Evolutionary conservation across 768 basidiomycete species (phyloP).

Genomic region (Coprinopsis marcescibilis): DNA sequence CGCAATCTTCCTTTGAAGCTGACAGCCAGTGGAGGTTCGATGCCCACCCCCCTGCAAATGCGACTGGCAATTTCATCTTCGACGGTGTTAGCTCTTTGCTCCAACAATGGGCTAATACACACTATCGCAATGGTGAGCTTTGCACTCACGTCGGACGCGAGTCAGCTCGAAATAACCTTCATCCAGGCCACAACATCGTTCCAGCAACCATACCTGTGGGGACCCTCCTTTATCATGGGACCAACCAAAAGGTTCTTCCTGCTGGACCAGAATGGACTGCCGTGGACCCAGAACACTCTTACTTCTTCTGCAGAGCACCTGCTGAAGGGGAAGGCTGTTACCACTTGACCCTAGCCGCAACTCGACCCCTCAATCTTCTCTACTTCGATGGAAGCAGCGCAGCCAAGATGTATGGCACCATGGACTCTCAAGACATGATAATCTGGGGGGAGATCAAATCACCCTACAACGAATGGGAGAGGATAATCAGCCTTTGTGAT

Average conservation of each 20-base stretch:
- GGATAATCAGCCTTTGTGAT: constrained; percentile 35
- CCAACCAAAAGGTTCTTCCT: constrained; percentile 14
- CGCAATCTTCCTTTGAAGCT: too few species aligned
- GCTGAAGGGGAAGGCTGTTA: constrained; percentile 23
- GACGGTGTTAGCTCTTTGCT: constrained; percentile 27
- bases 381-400: constrained; percentile 52
- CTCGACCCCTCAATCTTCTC: constrained; percentile 36
- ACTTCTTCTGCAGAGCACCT: constrained; percentile 28
- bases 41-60: constrained; percentile 13
- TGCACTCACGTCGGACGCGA: background rate
- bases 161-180: background rate
- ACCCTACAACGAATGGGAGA: constrained; percentile 24
- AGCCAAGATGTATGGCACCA: constrained; percentile 35
- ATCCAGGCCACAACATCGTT: constrained; percentile 10
- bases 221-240: constrained; percentile 8
- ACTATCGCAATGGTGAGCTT: constrained; percentile 27
- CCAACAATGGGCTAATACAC: constrained; percentile 34
- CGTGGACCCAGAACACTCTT: constrained; percentile 34
- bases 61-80: constrained; percentile 28
- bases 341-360: constrained; percentile 33
- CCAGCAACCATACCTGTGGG: constrained; percentile 5
- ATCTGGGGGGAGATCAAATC: constrained; percentile 31
- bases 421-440: constrained; percentile 46
- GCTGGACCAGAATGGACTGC: constrained; percentile 31
- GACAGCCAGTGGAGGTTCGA: constrained; percentile 12